phyloP scores from a whole-genome alignment of 2,329 filamentous ascomycete species.

The Colletotrichum sansevieriae region DNA sequence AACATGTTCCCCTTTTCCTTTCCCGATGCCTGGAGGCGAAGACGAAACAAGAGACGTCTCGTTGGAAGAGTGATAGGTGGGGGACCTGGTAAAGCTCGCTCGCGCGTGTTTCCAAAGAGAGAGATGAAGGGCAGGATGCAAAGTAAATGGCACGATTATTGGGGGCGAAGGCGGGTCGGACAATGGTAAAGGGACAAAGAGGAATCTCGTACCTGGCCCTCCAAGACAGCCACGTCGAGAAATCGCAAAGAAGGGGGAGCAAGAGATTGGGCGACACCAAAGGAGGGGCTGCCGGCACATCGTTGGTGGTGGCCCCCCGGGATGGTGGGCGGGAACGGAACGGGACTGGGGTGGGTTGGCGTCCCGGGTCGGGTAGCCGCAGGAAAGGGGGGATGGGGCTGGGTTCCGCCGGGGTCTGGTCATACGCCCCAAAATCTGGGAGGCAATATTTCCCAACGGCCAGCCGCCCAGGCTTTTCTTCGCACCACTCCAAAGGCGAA shows the following conservation, averaged over 20 bases:
- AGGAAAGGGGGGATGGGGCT: constrained; percentile 5
- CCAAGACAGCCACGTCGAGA: constrained; percentile 4
- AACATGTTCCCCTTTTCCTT: too few species aligned
- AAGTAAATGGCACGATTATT: neutral
- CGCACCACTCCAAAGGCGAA: too few species aligned
- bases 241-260: neutral
- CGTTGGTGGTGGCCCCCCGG: constrained; percentile 6
- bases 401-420: too few species aligned
- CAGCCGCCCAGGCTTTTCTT: too few species aligned
- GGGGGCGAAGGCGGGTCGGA: too few species aligned
- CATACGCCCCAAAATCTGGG: too few species aligned
- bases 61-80: too few species aligned
- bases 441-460: too few species aligned
- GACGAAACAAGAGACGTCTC: too few species aligned
- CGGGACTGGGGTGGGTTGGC: constrained; percentile 23
- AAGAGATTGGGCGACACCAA: neutral
- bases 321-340: constrained; percentile 12
- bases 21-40: too few species aligned
- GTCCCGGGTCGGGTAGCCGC: constrained; percentile 32
- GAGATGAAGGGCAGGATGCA: neutral
- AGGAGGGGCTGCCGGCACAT: constrained; percentile 19
- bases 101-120: neutral
- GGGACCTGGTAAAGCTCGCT: too few species aligned
- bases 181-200: neutral
- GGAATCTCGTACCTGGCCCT: neutral